These are phyloP conservation scores for Stenogyne calaminthoides DNA, from an alignment of 305 asterid genomes.

Conservation along the genomic window DNA sequence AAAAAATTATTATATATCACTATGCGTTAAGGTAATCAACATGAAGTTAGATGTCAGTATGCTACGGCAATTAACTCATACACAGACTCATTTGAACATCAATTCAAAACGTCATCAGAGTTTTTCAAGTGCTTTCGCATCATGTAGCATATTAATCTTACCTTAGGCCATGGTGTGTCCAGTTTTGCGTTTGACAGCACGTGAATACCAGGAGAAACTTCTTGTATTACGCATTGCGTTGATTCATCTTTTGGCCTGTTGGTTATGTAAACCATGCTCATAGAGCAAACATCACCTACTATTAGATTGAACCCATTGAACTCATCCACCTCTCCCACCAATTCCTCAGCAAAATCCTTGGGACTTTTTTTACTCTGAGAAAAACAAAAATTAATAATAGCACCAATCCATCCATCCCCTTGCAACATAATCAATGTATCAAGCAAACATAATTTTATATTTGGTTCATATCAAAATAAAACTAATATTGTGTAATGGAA, in stretches of 20 bases:
- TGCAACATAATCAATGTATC: no score
- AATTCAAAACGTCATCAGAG: background rate
- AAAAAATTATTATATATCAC: no score
- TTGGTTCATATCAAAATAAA: background rate
- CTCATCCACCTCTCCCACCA: slow-evolving; percentile 48
- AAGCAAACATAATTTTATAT: no score
- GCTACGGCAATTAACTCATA: no score
- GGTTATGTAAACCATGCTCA: slow-evolving; percentile 77
- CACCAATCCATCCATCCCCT: no score
- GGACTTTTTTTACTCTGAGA: slow-evolving; percentile 68
- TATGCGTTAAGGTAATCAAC: no score
- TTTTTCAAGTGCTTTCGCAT: no score
- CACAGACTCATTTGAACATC: no score
- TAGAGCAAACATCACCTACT: slow-evolving; percentile 67
- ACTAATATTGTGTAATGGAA: no score
- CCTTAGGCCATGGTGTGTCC: slow-evolving; percentile 96
- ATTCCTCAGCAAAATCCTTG: slow-evolving; percentile 63
- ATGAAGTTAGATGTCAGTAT: no score
- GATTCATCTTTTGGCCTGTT: slow-evolving; percentile 53
- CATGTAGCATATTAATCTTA: slow-evolving; percentile 13
- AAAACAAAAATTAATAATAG: background rate
- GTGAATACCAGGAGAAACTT: slow-evolving; percentile 85
- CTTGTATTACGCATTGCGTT: slow-evolving; percentile 43
- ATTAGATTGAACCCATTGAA: slow-evolving; percentile 82
- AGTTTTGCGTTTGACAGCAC: slow-evolving; percentile 80